phyloP scores from a whole-genome alignment of 495 filamentous ascomycete species.

The Aspergillus incahuasiensis region DNA sequence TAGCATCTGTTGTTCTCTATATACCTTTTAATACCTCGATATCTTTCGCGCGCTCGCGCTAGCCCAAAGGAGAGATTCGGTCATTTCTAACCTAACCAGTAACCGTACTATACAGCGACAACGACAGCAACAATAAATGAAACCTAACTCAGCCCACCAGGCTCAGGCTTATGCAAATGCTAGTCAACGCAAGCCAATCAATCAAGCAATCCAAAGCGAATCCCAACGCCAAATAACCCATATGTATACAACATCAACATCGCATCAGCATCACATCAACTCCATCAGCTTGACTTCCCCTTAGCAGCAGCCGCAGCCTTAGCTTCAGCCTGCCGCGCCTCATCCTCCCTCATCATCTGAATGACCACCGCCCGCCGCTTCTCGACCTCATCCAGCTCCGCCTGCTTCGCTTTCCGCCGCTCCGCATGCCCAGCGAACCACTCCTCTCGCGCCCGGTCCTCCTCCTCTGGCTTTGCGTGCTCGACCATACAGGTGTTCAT shows the following conservation, averaged over 20 bases:
- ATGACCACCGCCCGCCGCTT: slow-evolving; percentile 44
- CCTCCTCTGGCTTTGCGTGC: slow-evolving; percentile 76
- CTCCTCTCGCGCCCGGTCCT: slow-evolving; percentile 85
- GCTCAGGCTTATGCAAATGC: neutral
- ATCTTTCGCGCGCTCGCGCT: neutral
- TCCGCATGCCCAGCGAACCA: slow-evolving; percentile 78
- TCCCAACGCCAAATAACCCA: neutral
- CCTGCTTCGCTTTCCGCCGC: slow-evolving; percentile 57
- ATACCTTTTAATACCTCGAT: neutral
- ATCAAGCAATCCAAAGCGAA: neutral
- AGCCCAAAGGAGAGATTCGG: slow-evolving; percentile 12
- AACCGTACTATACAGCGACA: slow-evolving; percentile 6
- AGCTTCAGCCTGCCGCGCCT: slow-evolving; percentile 24
- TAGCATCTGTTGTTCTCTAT: slow-evolving; percentile 15
- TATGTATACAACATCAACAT: neutral
- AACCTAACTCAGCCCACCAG: neutral
- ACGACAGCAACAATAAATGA: neutral
- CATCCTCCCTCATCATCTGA: slow-evolving; percentile 53
- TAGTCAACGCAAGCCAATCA: neutral
- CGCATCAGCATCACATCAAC: neutral
- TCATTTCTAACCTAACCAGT: slow-evolving; percentile 4
- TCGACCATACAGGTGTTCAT: slow-evolving; percentile 94
- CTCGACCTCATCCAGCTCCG: slow-evolving; percentile 47
- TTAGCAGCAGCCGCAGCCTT: neutral
- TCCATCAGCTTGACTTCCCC: neutral